phyloP scores from a whole-genome alignment of 768 basidiomycete genomes.

The Mrakia frigida region DNA sequence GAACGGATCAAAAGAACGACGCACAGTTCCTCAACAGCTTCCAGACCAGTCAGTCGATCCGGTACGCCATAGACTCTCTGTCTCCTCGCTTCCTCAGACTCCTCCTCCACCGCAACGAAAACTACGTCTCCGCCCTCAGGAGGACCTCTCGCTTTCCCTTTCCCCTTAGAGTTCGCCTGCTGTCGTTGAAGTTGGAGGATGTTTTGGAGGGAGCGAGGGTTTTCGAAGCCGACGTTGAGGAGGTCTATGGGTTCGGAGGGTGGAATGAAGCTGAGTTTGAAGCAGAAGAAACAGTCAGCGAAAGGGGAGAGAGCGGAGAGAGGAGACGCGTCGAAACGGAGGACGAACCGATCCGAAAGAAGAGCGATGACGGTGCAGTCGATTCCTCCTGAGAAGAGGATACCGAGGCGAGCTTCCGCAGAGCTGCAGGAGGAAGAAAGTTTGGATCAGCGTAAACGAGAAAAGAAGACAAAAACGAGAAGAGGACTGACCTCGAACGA shows the following conservation, averaged over 20 bases:
- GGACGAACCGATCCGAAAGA: slow-evolving; percentile 68
- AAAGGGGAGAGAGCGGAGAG: slow-evolving; percentile 35
- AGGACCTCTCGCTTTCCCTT: not conserved
- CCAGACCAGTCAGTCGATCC: slow-evolving; percentile 74
- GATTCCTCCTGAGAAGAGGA: slow-evolving; percentile 94
- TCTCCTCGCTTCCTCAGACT: slow-evolving; percentile 2
- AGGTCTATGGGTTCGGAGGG: slow-evolving; percentile 78
- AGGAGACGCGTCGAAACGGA: not conserved
- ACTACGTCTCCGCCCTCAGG: not conserved
- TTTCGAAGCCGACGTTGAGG: slow-evolving; percentile 91
- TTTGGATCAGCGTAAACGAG: not conserved
- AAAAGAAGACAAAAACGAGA: slow-evolving; percentile 9
- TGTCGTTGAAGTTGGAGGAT: slow-evolving; percentile 47
- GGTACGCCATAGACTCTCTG: slow-evolving; percentile 65
- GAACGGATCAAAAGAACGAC: not conserved
- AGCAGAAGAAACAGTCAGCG: slow-evolving; percentile 29
- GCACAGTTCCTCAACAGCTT: slow-evolving; percentile 71
- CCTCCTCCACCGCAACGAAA: not conserved
- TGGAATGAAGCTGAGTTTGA: slow-evolving; percentile 59
- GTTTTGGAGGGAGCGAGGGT: slow-evolving; percentile 67
- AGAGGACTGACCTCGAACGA: slow-evolving; percentile 42
- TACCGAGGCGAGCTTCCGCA: slow-evolving; percentile 60
- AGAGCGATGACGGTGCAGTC: slow-evolving; percentile 81
- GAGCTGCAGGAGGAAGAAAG: too few relatives aligned
- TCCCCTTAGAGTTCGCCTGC: slow-evolving; percentile 22